These are phyloP conservation scores for Teratosphaeria epicoccoides DNA, from an alignment of 2,329 filamentous ascomycete genomes.

Conservation along the genomic window DNA sequence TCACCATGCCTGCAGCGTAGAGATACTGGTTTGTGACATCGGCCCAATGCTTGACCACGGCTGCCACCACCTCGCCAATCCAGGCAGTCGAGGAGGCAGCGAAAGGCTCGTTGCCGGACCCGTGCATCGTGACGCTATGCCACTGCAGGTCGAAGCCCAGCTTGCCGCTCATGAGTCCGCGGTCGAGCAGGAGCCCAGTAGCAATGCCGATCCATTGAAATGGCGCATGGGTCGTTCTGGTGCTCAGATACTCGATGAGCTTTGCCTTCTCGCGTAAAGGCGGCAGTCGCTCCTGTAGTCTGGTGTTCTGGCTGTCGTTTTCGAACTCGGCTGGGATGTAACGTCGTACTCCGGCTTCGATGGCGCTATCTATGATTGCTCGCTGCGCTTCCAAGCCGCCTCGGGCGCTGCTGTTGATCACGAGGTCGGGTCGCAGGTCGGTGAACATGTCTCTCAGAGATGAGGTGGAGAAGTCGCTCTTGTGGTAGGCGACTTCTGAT, in stretches of 20 bases:
- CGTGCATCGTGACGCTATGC: constrained; percentile 30
- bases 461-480: constrained; percentile 22
- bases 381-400: constrained; percentile 19
- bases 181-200: constrained; percentile 25
- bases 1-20: constrained; percentile 25
- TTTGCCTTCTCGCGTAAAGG: constrained; percentile 21
- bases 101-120: constrained; percentile 26
- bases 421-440: constrained; percentile 12
- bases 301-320: constrained; percentile 22
- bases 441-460: constrained; percentile 21
- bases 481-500: constrained; percentile 8
- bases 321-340: constrained; percentile 20
- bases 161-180: constrained; percentile 23
- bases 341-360: constrained; percentile 9
- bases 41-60: constrained; percentile 24
- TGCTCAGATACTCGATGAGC: constrained; percentile 23
- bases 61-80: constrained; percentile 21
- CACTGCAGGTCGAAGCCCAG: constrained; percentile 31
- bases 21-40: constrained; percentile 27
- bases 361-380: constrained; percentile 14
- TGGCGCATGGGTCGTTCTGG: constrained; percentile 1
- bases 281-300: constrained; percentile 22
- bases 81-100: constrained; percentile 26
- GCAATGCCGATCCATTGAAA: constrained; percentile 29
- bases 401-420: constrained; percentile 18